Base-by-base conservation (phyloP, 2,329 filamentous ascomycete species). In the Diplodia mutila region DNA sequence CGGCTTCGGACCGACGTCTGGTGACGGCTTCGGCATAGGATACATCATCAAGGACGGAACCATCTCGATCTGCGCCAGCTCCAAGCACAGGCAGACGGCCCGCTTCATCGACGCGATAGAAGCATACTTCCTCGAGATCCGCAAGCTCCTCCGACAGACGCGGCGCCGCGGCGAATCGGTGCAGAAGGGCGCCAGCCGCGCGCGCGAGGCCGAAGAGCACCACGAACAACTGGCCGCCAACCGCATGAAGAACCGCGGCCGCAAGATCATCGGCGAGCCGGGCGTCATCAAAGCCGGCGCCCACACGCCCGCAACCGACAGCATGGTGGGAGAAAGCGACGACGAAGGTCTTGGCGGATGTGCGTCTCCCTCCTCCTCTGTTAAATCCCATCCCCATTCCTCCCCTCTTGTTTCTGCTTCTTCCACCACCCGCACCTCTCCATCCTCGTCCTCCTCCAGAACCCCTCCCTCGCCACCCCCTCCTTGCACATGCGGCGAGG, bases 41-140 rank as follows among this genome's bases (percentile, higher is more conserved):
- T 99, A 99, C 82, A 98, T 99, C 75, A 97, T 99, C 86, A 99
- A 99, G 80, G 93, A 96, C 72, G 92, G 95, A 64, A 87, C 88
- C 59, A 91, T 98, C 69, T 93, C 90, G 55, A 94, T 99, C 69
- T 98, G 95, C 78, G 93, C 94, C 0, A 91, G 90, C 16, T 95
- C 91, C 75, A 97, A 97, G 80, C 95, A 99, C 78, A 85, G 95
- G 49, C 95, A 99, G 81, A 99, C 95, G 0, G 89, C 89, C 72
- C 90, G 95, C 6, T 96, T 95, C 75, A 89, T 98, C 69, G 93
- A 97, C 74, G 92, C 93, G 0, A 82, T 98, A 2, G 95, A 98
- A 78, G 90, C 87, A 69, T 99, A 98, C 78, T 86, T 98, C 61
- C 83, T 97, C 14, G 95, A 99, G 78, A 92, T 98, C 69, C 87